Base-by-base conservation (phyloP, 768 basidiomycete species). In the Leccinum disarticulatum region DNA sequence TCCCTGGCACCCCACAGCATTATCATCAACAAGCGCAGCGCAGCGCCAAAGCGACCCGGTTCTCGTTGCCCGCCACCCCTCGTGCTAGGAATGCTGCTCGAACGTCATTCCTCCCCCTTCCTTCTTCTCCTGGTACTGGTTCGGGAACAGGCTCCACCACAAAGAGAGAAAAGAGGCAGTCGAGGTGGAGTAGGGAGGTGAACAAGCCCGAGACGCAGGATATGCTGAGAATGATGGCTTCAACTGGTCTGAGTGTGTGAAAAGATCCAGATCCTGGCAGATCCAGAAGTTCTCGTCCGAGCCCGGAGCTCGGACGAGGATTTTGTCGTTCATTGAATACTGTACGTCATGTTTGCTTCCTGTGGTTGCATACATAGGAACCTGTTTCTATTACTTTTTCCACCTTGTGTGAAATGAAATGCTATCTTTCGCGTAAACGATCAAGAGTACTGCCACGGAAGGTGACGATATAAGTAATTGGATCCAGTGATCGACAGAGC, bases 201-300 rank as follows among this genome's bases (percentile, higher is more conserved):
- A 56, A 41, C 6, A 64, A 62, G 17, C 58, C 65, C 2, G 69
- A 70, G 28, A 71, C 65, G 14, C 69, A 67, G 50, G 67, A 67
- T 43, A 55, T 69, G 1, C 51, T 72, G 36, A 63, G 50, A 11
- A 59, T 53, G 22, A 38, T 72, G 52, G 54, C 52, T 6, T 46
- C 17, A 13, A 19, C 43, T 5, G 43, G 43, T 46, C 19, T 46
- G 43, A 46, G 43, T 11, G n/a, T 46, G 19, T 46, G 43, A 46
- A 41, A 19, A 5, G 43, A 19, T 46, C 41, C n/a, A 10, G n/a
- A 41, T 41, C 17, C 6, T 38, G 36, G 36, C 6, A 36, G 36
- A 15, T 36, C 17, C n/a, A 43, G 41, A 43, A 19, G n/a, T 43
- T 10, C n/a, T 43, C n/a, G 10, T 19, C n/a, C 41, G 41, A 43